Evolutionary conservation across 2,329 filamentous ascomycete species (phyloP), one percentile per base, ranked within the genome.

Genomic region (Hawksworthiomyces lignivorus): DNA sequence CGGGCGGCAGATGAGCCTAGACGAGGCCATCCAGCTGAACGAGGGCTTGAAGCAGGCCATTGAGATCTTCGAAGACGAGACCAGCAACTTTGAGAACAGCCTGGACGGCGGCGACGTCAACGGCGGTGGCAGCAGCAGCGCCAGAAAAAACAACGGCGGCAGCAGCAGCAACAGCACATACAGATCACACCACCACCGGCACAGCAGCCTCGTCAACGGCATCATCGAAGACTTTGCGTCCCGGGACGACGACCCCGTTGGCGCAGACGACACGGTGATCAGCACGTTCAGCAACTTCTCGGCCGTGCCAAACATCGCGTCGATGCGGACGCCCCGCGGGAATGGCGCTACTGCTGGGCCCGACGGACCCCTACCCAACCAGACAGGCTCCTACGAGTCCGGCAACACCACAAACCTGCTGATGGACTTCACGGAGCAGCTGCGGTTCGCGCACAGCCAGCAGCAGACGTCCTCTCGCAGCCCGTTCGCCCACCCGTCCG

Each of bases 241-340:
- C 33, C 41, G 34, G n/a, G 58, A 56, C 29, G 52, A 57, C 22
- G 59, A 61, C 10, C 50, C 61, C n/a, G 67, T 70, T 32, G 73
- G 73, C 32, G 75, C 72, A 2, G 82, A 87, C 50, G 82, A 87
- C 52, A 84, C 80, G 33, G 64, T 82, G 75, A 71, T 87, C 61
- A 95, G 87, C 71, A 82, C 82, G 4, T 84, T 94, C 58, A 95
- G 87, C 67, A 80, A 75, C 11, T 96, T 96, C 62, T 96, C 90
- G 2, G 87, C 87, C 8, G 78, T 95, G 41, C 87, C 87, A 6
- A 87, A 90, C 54, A 26, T n/a, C n/a, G 11, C 34, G 15, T 27
- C 22, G 3, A 5, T 10, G 32, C 39, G 39, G 19, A 36, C 38
- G 18, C 36, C 36, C 14, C 40, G 43, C 5, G 28, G 36, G 7